Evolutionary conservation across 805 yeast genomes (phyloP), one percentile per base, ranked within the genome.

Genomic region (Lipomyces sp.): DNA sequence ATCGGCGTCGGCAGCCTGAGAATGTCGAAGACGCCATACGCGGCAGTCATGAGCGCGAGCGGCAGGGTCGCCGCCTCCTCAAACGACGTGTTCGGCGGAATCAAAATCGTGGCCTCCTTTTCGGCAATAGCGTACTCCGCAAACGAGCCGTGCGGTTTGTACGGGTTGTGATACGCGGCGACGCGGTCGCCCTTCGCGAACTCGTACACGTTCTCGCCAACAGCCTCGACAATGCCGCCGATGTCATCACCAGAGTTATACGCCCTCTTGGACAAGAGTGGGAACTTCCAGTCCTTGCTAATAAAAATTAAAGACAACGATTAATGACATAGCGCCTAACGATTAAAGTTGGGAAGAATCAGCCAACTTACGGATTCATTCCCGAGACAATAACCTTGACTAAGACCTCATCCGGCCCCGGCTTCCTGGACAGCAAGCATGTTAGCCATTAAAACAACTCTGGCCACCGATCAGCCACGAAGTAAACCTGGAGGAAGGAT

Each of bases 191-290:
- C 51, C 34, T 43, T 43, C 33, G 24, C 34, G 33, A 47, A 47
- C 24, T 47, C 47, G 29, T 42, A 10, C 16, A 47, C 51, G n/a
- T 23, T 11, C 10, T 28, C 16, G 24, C 51, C 51, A 18, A 47
- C 47, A 11, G 51, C 34, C 28, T 42, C 51, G 37, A 47, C 33
- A 13, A 32, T 18, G 19, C 51, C 51, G 21, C 43, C 51, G 21
- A 47, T 47, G 35, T 47, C 51, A 23, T 47, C 51, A 23, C 51
- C 51, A n/a, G 51, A 47, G 38, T 47, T 47, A 32, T 41, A 38
- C 14, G 46, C 31, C 18, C 31, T 26, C 14, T 35, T 31, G 31
- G 18, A 19, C 11, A n/a, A 41, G 18, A 42, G 3, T 6, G 51
- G 51, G 18, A 16, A 42, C 38, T 47, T 47, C 51, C 51, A 47